Evolutionary conservation across 2,329 filamentous ascomycete species (phyloP).

Genomic region (Pseudogymnoascus sp.): DNA sequence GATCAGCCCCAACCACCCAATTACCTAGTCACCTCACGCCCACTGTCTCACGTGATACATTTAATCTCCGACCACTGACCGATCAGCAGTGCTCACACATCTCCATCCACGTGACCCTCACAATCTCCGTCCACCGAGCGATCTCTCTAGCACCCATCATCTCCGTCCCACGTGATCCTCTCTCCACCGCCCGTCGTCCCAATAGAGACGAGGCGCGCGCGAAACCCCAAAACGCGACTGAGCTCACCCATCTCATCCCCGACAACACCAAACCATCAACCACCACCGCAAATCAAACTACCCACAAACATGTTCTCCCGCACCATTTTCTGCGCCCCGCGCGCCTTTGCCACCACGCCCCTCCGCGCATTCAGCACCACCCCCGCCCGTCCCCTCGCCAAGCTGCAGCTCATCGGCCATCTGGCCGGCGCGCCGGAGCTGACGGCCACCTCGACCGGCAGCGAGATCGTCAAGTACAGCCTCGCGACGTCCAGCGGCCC

Average conservation of each 20-base stretch:
- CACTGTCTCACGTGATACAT: not conserved
- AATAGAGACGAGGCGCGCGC: conserved; percentile 3
- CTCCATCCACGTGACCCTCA: not conserved
- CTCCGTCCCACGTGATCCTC: not conserved
- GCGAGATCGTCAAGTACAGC: conserved; percentile 67
- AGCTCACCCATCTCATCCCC: not conserved
- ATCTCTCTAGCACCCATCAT: not conserved
- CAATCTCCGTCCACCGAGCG: not conserved
- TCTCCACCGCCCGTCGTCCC: not conserved
- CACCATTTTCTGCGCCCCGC: conserved; percentile 22
- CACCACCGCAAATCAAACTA: not conserved
- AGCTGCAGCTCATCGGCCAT: conserved; percentile 80
- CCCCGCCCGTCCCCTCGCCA: conserved; percentile 54
- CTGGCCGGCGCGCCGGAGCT: conserved; percentile 74
- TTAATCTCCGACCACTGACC: not conserved
- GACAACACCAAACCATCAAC: not conserved
- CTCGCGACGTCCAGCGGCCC: conserved; percentile 62
- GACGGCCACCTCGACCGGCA: conserved; percentile 58
- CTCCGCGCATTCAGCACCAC: conserved; percentile 69
- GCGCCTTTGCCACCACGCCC: conserved; percentile 34
- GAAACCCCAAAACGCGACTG: not conserved
- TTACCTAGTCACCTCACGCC: not conserved
- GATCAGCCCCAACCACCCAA: not conserved
- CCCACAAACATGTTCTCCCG: conserved; percentile 4
- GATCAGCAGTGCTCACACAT: not conserved